Base-by-base conservation (phyloP, 2,329 filamentous ascomycete species). In the Mycosphaerelloides madeirae region DNA sequence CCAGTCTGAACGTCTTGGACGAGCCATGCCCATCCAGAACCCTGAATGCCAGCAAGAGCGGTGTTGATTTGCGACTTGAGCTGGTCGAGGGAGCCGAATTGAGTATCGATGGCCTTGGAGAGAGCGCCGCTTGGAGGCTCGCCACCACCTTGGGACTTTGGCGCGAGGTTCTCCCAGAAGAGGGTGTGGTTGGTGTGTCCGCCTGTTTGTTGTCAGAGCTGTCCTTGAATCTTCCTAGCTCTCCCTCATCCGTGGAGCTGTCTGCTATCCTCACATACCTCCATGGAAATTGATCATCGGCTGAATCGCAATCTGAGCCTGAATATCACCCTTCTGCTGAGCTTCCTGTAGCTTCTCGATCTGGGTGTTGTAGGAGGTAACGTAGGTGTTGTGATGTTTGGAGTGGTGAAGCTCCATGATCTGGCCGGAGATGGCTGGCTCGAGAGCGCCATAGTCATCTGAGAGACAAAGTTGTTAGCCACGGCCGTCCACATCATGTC, bases 381-480 rank as follows among this genome's bases (percentile, higher is more conserved):
- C 87, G 68, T 95, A 95, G 62, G 89, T 90, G 71, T 91, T 83
- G 76, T 95, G 90, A 78, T 95, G 89, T 72, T 89, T 91, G 73
- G 80, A 83, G 80, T 95, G 86, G 77, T 95, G 90, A 35, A 95
- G 80, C 74, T 95, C 87, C 90, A 95, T 95, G 75, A 95, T 95
- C 72, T 93, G 81, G 67, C 85, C 85, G 38, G 85, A 90, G 73
- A 95, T 78, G 65, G 77, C 69, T 56, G 79, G 80, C 74, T 98
- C 93, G 61, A 98, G 88, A 41, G 90, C 93, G 65, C 85, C 87
- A 70, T 96, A 98, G 77, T 96, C 93, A 67, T 97, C 91, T 95
- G 56, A 7, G 29, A 41, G 11, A 3, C 6, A 12, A 19, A n/a
- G n/a, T n/a, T n/a, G n/a, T n/a, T n/a, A n/a, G n/a, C n/a, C n/a